phyloP scores from a whole-genome alignment of 352 stramenopile genomes.

The Globisporangium mamillatum region DNA sequence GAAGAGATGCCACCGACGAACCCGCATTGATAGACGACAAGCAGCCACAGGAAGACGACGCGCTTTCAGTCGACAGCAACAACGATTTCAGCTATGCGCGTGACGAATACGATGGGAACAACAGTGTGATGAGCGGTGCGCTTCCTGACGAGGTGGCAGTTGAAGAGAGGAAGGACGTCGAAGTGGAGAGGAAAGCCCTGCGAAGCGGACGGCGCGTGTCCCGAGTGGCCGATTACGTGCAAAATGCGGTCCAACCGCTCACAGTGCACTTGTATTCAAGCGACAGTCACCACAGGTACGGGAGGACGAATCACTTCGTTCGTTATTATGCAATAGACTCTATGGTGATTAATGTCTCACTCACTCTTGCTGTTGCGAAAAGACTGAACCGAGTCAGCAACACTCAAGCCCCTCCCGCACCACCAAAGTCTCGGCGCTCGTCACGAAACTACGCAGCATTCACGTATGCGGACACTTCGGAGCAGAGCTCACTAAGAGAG shows the following conservation, averaged over 20 bases:
- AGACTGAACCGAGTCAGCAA: background rate
- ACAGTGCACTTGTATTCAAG: background rate
- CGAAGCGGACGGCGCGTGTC: slow-evolving; percentile 5
- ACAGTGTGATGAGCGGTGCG: background rate
- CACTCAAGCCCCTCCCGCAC: slow-evolving; percentile 4
- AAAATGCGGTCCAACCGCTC: background rate
- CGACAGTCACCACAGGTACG: background rate
- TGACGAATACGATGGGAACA: slow-evolving; percentile 4
- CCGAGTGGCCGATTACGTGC: background rate
- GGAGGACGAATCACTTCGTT: background rate
- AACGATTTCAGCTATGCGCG: background rate
- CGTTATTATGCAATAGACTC: background rate
- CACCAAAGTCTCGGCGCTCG: slow-evolving; percentile 13
- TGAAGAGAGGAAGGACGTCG: background rate
- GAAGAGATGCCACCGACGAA: background rate
- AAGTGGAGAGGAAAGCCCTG: background rate
- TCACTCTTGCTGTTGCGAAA: background rate
- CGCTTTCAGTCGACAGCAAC: background rate
- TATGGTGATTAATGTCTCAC: background rate
- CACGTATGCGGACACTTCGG: background rate
- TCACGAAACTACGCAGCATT: slow-evolving; percentile 4
- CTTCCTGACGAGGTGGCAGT: background rate
- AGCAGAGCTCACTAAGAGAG: background rate
- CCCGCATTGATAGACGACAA: background rate
- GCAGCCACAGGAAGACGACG: background rate